Evolutionary conservation across 1,139 yeast genomes (phyloP), one percentile per base, ranked within the genome.

Genomic region (Yamadazyma sp.): DNA sequence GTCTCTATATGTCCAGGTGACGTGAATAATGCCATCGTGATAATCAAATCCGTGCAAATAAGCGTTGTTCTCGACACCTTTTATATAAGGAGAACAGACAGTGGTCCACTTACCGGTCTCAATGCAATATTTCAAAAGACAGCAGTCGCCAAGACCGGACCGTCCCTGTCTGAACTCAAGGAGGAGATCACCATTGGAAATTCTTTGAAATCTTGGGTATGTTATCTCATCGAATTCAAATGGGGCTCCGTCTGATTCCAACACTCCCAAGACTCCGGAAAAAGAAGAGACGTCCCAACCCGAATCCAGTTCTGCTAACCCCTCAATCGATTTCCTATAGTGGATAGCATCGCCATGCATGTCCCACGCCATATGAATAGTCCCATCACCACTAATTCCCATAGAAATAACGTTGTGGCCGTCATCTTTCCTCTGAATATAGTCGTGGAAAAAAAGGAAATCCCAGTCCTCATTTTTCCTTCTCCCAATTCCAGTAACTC

Each of bases 381-480:
- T 36, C 5, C 53, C 54, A 37, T 50, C 53, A 10, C 52, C 53
- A 39, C 52, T 48, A 16, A 49, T 47, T 10, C 53, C 54, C 40
- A 49, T 42, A 16, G 47, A 47, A 4, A 49, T 44, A 17, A 45
- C 42, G 33, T 49, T 49, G 33, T 50, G 54, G 14, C 53, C 54
- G 32, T 49, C 54, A 31, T 49, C 46, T 24, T 45, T 45, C 17
- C 36, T 36, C 35, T 49, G 53, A 5, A 33, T 17, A 26, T 50
- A 50, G 42, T 49, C 54, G 11, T 17, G 20, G 26, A 41, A 39
- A 11, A 11, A 12, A 9, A 41, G 8, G n/a, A 32, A 32, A 6
- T 27, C 5, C 44, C 44, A 36, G 12, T 37, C 29, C 3, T 17
- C 22, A 4, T 17, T 15, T n/a, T 17, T 4, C 25, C 40, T 25